Evolutionary conservation across 176 grass and related monocot species (phyloP), one percentile per base, ranked within the genome.

Genomic region (bread wheat (Triticum aestivum)): DNA sequence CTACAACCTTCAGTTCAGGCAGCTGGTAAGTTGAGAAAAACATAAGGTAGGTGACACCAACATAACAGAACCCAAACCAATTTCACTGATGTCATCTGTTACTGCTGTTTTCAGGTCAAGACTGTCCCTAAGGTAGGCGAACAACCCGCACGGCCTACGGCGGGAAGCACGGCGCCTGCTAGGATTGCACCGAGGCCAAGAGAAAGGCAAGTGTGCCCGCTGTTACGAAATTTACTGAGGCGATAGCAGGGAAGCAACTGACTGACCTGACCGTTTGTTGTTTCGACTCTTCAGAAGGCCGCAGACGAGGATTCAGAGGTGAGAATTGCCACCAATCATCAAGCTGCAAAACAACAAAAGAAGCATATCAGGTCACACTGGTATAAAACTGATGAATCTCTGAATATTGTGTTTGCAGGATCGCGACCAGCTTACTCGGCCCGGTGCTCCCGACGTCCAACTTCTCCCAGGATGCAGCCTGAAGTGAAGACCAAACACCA

Each of bases 1-100:
- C 76, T 98, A 95, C 85, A 95, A 95, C 82, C 91, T 95, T 81
- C 95, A 90, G 61, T 93, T 93, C 38, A 89, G 95, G 80, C 93
- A 89, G 8, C 82, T 95, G 91, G 95, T 98, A 15, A 86, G 89
- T 72, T 69, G 2, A 85, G 34, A 74, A 14, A 0, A 67, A n/a
- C 4, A 24, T 24, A 24, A 24, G 23, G 23, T 24, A 24, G 23
- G 20, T 76, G 71, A 29, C 34, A 64, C 4, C 23, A 62, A 41
- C 24, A 15, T 4, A 24, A 89, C 85, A 8, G 45, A 88, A 47
- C 24, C 47, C 42, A 63, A 72, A 38, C 66, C 58, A 29, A 35
- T 76, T 63, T 26, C 37, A 56, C 30, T 21, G 18, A 69, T 61
- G 13, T 6, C 8, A 35, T 76, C 5, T 56, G 18, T 54, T 77